Evolutionary conservation across 331 rosid species (phyloP).

Genomic region (Erythrophleum ivorense): DNA sequence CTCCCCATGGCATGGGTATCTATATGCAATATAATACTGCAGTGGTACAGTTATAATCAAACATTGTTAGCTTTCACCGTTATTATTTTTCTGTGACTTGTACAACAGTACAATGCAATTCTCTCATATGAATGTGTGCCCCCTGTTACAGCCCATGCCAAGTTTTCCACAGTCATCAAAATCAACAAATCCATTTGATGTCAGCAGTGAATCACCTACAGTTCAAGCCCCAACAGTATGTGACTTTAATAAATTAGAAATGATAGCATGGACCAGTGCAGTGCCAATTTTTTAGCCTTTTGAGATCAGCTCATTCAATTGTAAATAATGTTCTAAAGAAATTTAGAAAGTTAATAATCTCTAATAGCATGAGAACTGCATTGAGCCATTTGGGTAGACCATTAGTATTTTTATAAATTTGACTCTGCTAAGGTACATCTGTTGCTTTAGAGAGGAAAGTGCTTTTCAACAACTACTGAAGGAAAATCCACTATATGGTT

Average conservation of each 20-base stretch:
- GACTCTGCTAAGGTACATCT: conserved; percentile 3
- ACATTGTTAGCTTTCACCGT: conserved; percentile 37
- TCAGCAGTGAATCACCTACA: conserved; percentile 56
- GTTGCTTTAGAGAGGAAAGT: background rate
- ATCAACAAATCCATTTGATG: conserved; percentile 87
- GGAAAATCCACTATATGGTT: conserved; percentile 17
- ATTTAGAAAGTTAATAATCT: conserved; percentile 8
- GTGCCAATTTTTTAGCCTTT: conserved; percentile 22
- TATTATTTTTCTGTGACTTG: conserved; percentile 34
- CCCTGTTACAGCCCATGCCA: conserved; percentile 62
- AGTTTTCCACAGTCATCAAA: conserved; percentile 61
- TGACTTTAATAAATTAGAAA: conserved; percentile 41
- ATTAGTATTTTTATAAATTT: background rate
- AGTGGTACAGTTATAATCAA: conserved; percentile 56
- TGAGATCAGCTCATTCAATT: background rate
- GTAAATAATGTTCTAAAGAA: background rate
- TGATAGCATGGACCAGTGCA: conserved; percentile 29
- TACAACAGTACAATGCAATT: conserved; percentile 36
- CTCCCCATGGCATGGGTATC: conserved; percentile 70
- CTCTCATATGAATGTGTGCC: conserved; percentile 42
- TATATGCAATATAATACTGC: conserved; percentile 62
- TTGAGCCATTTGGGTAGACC: conserved; percentile 18
- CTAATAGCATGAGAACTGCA: conserved; percentile 15
- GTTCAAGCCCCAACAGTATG: conserved; percentile 69
- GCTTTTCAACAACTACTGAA: background rate